Conservation (phyloP, 345 rosid species). For the Xanthoceras sorbifolium region DNA sequence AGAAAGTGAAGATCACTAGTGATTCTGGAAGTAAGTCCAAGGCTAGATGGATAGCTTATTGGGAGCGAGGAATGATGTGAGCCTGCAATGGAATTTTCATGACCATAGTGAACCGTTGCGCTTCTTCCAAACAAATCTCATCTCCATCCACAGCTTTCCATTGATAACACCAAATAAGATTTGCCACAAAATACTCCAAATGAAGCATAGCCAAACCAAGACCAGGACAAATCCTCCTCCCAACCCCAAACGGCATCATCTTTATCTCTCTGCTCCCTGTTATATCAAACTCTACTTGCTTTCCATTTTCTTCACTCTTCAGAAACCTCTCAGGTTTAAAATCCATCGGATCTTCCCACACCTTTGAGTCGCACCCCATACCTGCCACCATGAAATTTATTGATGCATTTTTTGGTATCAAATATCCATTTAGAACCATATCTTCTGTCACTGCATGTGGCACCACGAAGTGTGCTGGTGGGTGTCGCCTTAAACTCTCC, state of each 20-base stretch:
- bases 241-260: slow-evolving; percentile 26
- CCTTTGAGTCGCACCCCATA: slow-evolving; percentile 21
- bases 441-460: slow-evolving; percentile 21
- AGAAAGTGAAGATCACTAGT: too few relatives aligned
- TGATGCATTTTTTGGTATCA: slow-evolving; percentile 17
- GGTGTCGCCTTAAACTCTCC: slow-evolving; percentile 22
- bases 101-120: background rate
- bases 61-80: background rate
- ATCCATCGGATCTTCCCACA: slow-evolving; percentile 27
- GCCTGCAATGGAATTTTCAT: slow-evolving; percentile 10
- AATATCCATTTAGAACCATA: slow-evolving; percentile 4
- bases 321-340: slow-evolving; percentile 29
- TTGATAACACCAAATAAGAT: slow-evolving; percentile 13
- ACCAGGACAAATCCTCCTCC: slow-evolving; percentile 26
- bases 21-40: too few relatives aligned
- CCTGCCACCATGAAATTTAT: slow-evolving; percentile 27
- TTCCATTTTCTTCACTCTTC: background rate
- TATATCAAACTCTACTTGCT: slow-evolving; percentile 9
- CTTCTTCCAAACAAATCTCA: slow-evolving; percentile 1
- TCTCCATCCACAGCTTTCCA: slow-evolving; percentile 21
- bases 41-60: too few relatives aligned
- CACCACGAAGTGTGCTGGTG: slow-evolving; percentile 18
- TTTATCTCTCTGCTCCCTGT: slow-evolving; percentile 24
- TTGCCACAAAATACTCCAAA: slow-evolving; percentile 24
- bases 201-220: slow-evolving; percentile 20